Conservation (phyloP, 306 rosid genomes). For the Trichosanthes truncata region DNA sequence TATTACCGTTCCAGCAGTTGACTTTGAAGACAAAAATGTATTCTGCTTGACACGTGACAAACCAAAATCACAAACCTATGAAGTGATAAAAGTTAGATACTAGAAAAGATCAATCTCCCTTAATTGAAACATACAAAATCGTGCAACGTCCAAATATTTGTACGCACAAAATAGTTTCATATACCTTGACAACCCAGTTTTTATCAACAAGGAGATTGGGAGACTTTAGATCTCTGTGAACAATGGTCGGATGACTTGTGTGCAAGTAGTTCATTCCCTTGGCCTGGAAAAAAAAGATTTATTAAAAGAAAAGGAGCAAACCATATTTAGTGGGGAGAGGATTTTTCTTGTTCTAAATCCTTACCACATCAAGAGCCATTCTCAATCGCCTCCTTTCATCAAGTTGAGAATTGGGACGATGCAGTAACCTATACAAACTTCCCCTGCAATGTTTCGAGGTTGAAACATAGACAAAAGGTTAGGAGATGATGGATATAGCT, state of each 20-base stretch:
- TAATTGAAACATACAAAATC: not conserved
- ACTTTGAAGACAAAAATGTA: conserved; percentile 87
- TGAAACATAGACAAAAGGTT: conserved; percentile 22
- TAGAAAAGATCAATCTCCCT: not conserved
- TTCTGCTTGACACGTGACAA: conserved; percentile 90
- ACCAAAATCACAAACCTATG: conserved; percentile 95
- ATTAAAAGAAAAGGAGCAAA: not conserved
- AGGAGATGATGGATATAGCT: conserved; percentile 10
- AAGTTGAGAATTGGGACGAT: conserved; percentile 80
- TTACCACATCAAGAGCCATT: conserved; percentile 99
- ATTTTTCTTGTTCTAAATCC: conserved; percentile 2
- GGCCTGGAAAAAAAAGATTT: conserved; percentile 37
- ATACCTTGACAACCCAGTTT: conserved; percentile 95
- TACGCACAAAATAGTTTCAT: not conserved
- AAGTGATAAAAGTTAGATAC: conserved; percentile 13
- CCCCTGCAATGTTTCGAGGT: conserved; percentile 50
- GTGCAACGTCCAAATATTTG: too few species aligned
- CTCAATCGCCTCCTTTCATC: conserved; percentile 89
- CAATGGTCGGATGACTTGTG: conserved; percentile 91
- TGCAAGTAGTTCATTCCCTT: conserved; percentile 99
- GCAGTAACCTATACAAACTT: conserved; percentile 80
- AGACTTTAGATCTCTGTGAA: conserved; percentile 92
- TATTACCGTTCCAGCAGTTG: conserved; percentile 99
- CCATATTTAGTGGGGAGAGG: conserved; percentile 8
- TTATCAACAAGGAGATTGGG: conserved; percentile 98